These are phyloP conservation scores for Pythium dissotocum DNA, from an alignment of 352 stramenopile species.

Conservation along the genomic window DNA sequence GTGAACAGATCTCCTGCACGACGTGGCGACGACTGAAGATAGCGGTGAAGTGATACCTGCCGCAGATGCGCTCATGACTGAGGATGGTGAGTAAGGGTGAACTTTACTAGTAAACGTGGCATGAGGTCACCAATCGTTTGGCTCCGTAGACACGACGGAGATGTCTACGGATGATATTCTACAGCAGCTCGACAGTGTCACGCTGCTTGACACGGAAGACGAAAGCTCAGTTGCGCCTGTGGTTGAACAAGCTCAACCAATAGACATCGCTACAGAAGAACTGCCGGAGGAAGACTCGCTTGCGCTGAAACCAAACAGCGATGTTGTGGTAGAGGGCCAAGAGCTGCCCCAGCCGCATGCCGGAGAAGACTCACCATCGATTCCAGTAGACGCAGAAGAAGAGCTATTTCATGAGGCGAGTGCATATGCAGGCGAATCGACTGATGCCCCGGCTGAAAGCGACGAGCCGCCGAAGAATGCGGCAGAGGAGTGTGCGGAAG, in stretches of 20 bases:
- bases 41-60: background rate
- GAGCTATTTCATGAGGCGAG: background rate
- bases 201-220: constrained; percentile 3
- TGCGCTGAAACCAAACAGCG: background rate
- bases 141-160: background rate
- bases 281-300: background rate
- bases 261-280: background rate
- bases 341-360: background rate
- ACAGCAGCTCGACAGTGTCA: constrained; percentile 21
- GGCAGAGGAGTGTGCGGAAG: background rate
- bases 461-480: background rate
- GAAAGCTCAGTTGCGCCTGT: background rate
- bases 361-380: background rate
- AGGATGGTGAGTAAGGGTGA: background rate
- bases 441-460: background rate
- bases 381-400: background rate
- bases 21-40: background rate
- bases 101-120: no score
- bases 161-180: constrained; percentile 21
- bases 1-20: constrained; percentile 17
- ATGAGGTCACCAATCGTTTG: background rate
- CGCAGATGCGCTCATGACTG: background rate
- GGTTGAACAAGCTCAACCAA: background rate
- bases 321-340: background rate
- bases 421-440: background rate